These are phyloP conservation scores for Geotrichum macrosporum DNA, from an alignment of 1,139 yeast species.

Conservation along the genomic window DNA sequence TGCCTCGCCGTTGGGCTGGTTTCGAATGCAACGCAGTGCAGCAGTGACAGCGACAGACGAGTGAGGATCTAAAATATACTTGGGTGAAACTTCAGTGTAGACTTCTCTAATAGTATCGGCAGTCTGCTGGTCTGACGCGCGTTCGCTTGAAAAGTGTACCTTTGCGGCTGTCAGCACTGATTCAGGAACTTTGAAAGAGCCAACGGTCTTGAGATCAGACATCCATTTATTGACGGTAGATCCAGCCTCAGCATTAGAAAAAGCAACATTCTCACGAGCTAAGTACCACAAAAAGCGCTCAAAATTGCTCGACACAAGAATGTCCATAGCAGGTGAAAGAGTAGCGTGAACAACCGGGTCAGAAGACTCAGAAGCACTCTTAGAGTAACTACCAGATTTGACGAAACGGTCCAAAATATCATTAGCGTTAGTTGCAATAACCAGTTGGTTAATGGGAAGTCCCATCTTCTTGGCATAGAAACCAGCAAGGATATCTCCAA, in stretches of 20 bases:
- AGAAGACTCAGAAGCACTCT: constrained; percentile 39
- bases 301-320: constrained; percentile 87
- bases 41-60: constrained; percentile 91
- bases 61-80: constrained; percentile 92
- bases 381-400: constrained; percentile 75
- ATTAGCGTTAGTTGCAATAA: constrained; percentile 93
- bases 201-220: constrained; percentile 66
- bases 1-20: constrained; percentile 43
- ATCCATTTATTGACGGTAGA: constrained; percentile 68
- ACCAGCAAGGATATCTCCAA: constrained; percentile 97
- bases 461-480: constrained; percentile 95
- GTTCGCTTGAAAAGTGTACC: constrained; percentile 67
- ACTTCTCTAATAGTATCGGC: constrained; percentile 66
- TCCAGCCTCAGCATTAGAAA: constrained; percentile 70
- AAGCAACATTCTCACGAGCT: constrained; percentile 62
- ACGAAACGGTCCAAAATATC: constrained; percentile 92
- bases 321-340: constrained; percentile 97
- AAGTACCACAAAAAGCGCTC: constrained; percentile 95
- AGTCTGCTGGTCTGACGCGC: constrained; percentile 76
- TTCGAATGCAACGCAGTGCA: constrained; percentile 55
- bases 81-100: constrained; percentile 56
- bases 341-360: constrained; percentile 78
- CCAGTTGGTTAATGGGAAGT: constrained; percentile 75
- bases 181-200: constrained; percentile 68
- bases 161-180: constrained; percentile 64